These are phyloP conservation scores for Crepidotus variabilis DNA, from an alignment of 768 basidiomycete genomes.

Conservation along the genomic window DNA sequence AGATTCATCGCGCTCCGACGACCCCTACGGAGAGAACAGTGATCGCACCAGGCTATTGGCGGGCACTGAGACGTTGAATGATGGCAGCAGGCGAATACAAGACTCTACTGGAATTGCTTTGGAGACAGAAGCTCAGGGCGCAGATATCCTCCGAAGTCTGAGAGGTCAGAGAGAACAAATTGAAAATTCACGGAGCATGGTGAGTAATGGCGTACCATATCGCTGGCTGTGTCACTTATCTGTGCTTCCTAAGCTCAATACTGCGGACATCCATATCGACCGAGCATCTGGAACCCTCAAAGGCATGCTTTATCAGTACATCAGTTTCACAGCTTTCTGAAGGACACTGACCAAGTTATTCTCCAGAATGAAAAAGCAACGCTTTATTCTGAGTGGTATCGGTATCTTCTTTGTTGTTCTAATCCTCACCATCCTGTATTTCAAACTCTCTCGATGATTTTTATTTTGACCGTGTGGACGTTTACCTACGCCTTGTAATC, in stretches of 20 bases:
- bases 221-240: not conserved
- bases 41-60: conserved; percentile 71
- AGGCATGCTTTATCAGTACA: conserved; percentile 89
- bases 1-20: conserved; percentile 47
- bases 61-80: conserved; percentile 68
- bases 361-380: conserved; percentile 87
- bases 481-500: not conserved
- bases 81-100: conserved; percentile 69
- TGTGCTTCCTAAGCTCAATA: conserved; percentile 49
- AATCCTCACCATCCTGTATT: conserved; percentile 70
- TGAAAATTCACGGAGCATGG: conserved; percentile 81
- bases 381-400: conserved; percentile 73
- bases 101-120: conserved; percentile 86
- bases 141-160: conserved; percentile 80
- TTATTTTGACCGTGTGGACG: not conserved
- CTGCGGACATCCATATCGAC: conserved; percentile 82
- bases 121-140: conserved; percentile 88
- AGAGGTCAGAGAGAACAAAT: conserved; percentile 87
- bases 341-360: not conserved
- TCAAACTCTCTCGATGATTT: conserved; percentile 32
- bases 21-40: conserved; percentile 62
- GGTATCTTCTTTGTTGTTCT: conserved; percentile 75
- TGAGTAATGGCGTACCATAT: conserved; percentile 28
- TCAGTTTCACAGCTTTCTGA: conserved; percentile 11
- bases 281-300: conserved; percentile 85